A percentile compares a stretch with the other conserved stretches of the same genome.
These are phyloP conservation scores for Chaetomium olivaceum DNA, from an alignment of 2,329 filamentous ascomycete species.

Conservation along the genomic window DNA sequence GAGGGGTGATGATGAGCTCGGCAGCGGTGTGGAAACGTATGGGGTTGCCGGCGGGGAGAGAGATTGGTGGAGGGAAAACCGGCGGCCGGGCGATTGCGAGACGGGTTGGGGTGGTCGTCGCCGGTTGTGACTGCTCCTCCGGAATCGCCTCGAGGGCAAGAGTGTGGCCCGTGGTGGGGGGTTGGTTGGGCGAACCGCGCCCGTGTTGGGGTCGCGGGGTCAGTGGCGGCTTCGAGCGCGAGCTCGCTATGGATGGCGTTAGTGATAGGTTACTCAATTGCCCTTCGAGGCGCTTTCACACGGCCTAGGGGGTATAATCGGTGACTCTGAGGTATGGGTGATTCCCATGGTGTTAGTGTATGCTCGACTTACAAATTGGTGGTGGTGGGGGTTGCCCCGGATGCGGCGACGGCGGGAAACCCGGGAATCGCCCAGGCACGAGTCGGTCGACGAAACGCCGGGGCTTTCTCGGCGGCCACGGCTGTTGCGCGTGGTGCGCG, in stretches of 20 bases:
- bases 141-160: slow-evolving; percentile 17
- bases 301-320: not conserved
- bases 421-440: slow-evolving; percentile 12
- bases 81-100: slow-evolving; percentile 6
- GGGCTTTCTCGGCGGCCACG: slow-evolving; percentile 27
- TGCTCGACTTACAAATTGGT: slow-evolving; percentile 2
- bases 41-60: slow-evolving; percentile 14
- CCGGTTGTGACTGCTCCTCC: slow-evolving; percentile 15
- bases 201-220: slow-evolving; percentile 6
- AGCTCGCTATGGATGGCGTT: not conserved
- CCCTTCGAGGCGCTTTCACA: not conserved
- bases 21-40: slow-evolving; percentile 1
- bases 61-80: slow-evolving; percentile 22
- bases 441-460: slow-evolving; percentile 3
- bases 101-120: slow-evolving; percentile 8
- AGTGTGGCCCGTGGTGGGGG: not conserved
- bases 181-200: not conserved
- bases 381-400: slow-evolving; percentile 13
- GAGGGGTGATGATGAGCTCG: slow-evolving; percentile 13
- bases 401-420: slow-evolving; percentile 14
- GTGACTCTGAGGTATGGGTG: not conserved
- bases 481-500: slow-evolving; percentile 32
- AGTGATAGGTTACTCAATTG: not conserved
- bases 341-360: not conserved
- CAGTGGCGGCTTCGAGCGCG: not conserved